These are phyloP conservation scores for Nissolia schottii DNA, from an alignment of 306 rosid genomes.

Conservation along the genomic window DNA sequence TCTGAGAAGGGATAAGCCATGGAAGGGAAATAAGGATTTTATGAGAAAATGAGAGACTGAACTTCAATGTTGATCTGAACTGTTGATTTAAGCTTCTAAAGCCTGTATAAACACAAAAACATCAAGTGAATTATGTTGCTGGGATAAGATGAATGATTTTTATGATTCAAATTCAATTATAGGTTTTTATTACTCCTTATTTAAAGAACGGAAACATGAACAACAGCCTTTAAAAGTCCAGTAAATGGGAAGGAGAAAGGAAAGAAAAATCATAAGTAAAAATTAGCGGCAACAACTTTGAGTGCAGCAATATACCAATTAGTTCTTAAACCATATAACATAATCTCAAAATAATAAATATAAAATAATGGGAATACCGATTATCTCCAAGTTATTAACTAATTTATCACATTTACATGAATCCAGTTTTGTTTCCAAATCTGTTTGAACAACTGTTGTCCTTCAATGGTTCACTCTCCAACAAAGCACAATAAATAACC, in stretches of 20 bases:
- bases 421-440: background rate
- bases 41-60: background rate
- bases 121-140: background rate
- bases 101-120: slow-evolving; percentile 13
- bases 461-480: background rate
- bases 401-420: background rate
- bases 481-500: background rate
- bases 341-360: background rate
- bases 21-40: slow-evolving; percentile 5
- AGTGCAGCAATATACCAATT: background rate
- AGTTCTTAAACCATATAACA: background rate
- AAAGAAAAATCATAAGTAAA: background rate
- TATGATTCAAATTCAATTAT: background rate
- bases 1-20: slow-evolving; percentile 56
- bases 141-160: background rate
- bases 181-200: background rate
- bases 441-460: background rate
- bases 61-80: slow-evolving; percentile 16
- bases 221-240: background rate
- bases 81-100: slow-evolving; percentile 5
- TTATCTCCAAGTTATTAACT: background rate
- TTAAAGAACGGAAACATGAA: background rate
- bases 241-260: background rate
- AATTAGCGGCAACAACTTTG: background rate
- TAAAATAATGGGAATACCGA: background rate